These are phyloP conservation scores for Boletus bicolor DNA, from an alignment of 768 basidiomycete genomes.

Conservation along the genomic window DNA sequence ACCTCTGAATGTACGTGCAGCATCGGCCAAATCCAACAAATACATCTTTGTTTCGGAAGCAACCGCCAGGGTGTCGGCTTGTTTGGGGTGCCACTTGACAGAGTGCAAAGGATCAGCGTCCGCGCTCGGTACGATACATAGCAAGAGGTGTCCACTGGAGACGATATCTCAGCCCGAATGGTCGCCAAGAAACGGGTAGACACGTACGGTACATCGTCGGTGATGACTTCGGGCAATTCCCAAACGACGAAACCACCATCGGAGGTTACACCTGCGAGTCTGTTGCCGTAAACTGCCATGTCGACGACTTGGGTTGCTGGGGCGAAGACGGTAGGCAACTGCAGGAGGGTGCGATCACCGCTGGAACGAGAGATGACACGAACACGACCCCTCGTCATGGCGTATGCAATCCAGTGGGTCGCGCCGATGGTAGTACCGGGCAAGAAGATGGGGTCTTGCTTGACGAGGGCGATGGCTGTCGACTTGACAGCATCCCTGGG, in stretches of 20 bases:
- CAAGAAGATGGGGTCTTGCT: slow-evolving; percentile 79
- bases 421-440: slow-evolving; percentile 88
- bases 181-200: not conserved
- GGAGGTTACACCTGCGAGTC: slow-evolving; percentile 81
- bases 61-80: slow-evolving; percentile 76
- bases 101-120: slow-evolving; percentile 64
- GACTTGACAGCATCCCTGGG: slow-evolving; percentile 75
- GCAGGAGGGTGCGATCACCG: slow-evolving; percentile 83
- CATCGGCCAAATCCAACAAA: slow-evolving; percentile 67
- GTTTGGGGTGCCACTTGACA: slow-evolving; percentile 88
- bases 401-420: slow-evolving; percentile 90
- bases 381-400: slow-evolving; percentile 88
- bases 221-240: slow-evolving; percentile 80
- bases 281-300: slow-evolving; percentile 82
- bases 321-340: slow-evolving; percentile 63
- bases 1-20: slow-evolving; percentile 55
- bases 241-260: slow-evolving; percentile 89
- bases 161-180: slow-evolving; percentile 7
- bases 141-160: slow-evolving; percentile 58
- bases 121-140: slow-evolving; percentile 63
- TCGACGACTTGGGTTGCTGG: slow-evolving; percentile 66
- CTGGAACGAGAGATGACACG: slow-evolving; percentile 87
- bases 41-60: slow-evolving; percentile 76
- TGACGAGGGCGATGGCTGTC: slow-evolving; percentile 87
- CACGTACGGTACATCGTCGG: slow-evolving; percentile 82